A percentile compares a stretch with the other conserved stretches of the same genome.
These are phyloP conservation scores for Talaromyces liani DNA, from an alignment of 495 filamentous ascomycete genomes.

Conservation along the genomic window DNA sequence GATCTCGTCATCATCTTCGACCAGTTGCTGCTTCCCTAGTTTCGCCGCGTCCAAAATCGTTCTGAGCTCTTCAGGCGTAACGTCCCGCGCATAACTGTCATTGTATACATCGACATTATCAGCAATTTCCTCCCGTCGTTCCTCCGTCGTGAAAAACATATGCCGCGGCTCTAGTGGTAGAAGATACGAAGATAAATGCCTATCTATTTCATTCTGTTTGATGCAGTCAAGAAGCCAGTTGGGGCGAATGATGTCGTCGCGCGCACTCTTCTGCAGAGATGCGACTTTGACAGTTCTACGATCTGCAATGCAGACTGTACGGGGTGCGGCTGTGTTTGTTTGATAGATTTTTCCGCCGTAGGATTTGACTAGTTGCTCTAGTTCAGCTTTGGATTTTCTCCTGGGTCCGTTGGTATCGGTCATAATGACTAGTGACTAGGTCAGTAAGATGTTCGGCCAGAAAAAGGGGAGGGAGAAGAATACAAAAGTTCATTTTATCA, in stretches of 20 bases:
- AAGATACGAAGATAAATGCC: constrained; percentile 45
- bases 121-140: constrained; percentile 34
- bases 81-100: constrained; percentile 77
- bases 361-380: constrained; percentile 82
- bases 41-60: constrained; percentile 43
- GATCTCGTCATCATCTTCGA: neutral
- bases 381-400: constrained; percentile 68
- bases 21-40: constrained; percentile 2
- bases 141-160: constrained; percentile 46
- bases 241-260: constrained; percentile 65
- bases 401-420: constrained; percentile 48
- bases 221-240: constrained; percentile 83
- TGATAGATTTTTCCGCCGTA: constrained; percentile 83
- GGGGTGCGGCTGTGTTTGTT: constrained; percentile 50
- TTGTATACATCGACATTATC: constrained; percentile 64
- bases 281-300: constrained; percentile 81
- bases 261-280: constrained; percentile 63
- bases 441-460: constrained; percentile 11
- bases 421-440: constrained; percentile 44
- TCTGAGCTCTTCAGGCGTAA: constrained; percentile 56
- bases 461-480: constrained; percentile 1
- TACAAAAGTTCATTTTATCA: constrained; percentile 69
- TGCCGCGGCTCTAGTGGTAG: constrained; percentile 65
- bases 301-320: constrained; percentile 70
- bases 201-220: constrained; percentile 56